These are phyloP conservation scores for Smittium culicis DNA, from an alignment of 371 early-diverging fungal genomes.

Conservation along the genomic window DNA sequence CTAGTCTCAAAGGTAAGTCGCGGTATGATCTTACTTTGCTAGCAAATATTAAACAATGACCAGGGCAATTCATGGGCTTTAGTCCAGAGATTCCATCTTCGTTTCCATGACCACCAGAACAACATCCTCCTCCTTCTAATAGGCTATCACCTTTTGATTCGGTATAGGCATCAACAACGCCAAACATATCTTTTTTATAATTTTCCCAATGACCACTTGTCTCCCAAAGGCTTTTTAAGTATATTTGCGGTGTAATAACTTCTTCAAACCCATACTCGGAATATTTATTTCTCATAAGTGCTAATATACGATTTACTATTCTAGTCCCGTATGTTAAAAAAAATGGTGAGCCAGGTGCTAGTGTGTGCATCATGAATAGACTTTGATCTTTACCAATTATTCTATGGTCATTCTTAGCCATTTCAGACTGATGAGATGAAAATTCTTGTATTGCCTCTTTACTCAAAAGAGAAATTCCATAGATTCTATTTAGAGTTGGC, in stretches of 20 bases:
- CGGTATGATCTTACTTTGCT: constrained; percentile 78
- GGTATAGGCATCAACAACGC: constrained; percentile 50
- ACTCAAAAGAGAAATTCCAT: constrained; percentile 97
- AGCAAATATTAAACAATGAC: constrained; percentile 96
- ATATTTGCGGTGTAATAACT: constrained; percentile 96
- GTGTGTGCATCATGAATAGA: constrained; percentile 88
- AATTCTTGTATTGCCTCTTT: constrained; percentile 81
- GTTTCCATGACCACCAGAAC: constrained; percentile 33
- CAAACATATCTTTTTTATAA: constrained; percentile 98
- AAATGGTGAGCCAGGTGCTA: constrained; percentile 61
- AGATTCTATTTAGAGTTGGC: constrained; percentile 90
- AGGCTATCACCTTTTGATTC: constrained; percentile 25
- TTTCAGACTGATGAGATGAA: constrained; percentile 70
- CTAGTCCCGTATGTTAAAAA: constrained; percentile 61
- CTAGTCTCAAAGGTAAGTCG: constrained; percentile 91
- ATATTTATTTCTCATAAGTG: constrained; percentile 46
- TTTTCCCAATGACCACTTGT: constrained; percentile 98
- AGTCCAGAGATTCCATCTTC: constrained; percentile 81
- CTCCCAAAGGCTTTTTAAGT: constrained; percentile 93
- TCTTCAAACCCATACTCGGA: constrained; percentile 67
- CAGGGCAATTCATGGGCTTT: constrained; percentile 99
- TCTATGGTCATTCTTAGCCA: constrained; percentile 98
- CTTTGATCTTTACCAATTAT: constrained; percentile 86
- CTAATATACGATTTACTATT: constrained; percentile 44
- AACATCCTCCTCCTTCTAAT: background rate